A percentile compares a stretch with the other conserved stretches of the same genome.
These are phyloP conservation scores for Diutina rugosa DNA, from an alignment of 1,139 yeast genomes.

Conservation along the genomic window DNA sequence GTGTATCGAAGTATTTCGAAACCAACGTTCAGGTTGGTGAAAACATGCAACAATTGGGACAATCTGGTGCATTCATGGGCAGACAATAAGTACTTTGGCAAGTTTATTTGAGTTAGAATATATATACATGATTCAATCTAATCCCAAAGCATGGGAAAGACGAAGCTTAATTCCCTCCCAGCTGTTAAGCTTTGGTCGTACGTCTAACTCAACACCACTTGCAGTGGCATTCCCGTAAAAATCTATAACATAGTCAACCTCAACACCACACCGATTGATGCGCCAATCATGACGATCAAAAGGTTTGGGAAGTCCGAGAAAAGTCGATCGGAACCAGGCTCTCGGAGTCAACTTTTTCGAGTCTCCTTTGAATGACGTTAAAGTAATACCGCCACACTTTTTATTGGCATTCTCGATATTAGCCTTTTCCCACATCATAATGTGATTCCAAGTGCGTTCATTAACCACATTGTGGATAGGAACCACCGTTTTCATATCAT, in stretches of 20 bases:
- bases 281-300: constrained; percentile 97
- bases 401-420: constrained; percentile 35
- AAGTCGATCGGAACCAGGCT: constrained; percentile 57
- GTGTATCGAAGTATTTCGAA: constrained; percentile 94
- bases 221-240: constrained; percentile 49
- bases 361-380: constrained; percentile 85
- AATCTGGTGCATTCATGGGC: constrained; percentile 38
- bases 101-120: not conserved
- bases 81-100: constrained; percentile 18
- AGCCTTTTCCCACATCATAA: constrained; percentile 67
- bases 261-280: constrained; percentile 74
- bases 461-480: constrained; percentile 93
- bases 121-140: not conserved
- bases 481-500: constrained; percentile 81
- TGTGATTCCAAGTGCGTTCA: constrained; percentile 85
- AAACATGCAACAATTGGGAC: constrained; percentile 68
- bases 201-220: constrained; percentile 61
- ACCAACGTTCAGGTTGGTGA: constrained; percentile 96
- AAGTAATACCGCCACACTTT: constrained; percentile 71
- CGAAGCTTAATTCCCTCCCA: constrained; percentile 73
- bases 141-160: constrained; percentile 43
- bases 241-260: constrained; percentile 85
- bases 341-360: constrained; percentile 76
- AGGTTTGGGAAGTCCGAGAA: constrained; percentile 62
- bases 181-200: constrained; percentile 76